phyloP scores from a whole-genome alignment of 208 protist species.

The Leishmania arabica region DNA sequence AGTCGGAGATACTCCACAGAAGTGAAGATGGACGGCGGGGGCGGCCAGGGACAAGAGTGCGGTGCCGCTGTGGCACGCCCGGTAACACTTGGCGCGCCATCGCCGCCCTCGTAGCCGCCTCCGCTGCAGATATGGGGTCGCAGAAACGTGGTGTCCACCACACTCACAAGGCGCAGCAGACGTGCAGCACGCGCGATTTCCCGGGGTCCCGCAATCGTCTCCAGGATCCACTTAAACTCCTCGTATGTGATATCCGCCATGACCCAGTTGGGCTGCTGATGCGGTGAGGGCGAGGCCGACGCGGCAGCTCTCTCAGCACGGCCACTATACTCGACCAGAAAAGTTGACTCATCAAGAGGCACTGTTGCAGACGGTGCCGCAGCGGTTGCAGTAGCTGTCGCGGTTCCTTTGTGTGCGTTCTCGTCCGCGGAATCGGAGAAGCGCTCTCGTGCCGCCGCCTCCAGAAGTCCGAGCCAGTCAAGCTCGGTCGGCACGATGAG shows the following conservation, averaged over 20 bases:
- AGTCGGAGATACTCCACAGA: constrained; percentile 26
- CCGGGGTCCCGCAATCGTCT: constrained; percentile 69
- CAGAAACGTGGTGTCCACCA: constrained; percentile 44
- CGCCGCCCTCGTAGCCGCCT: background rate
- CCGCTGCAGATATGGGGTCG: constrained; percentile 10
- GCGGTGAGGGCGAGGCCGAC: background rate
- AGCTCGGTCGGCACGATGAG: constrained; percentile 7
- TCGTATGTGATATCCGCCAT: constrained; percentile 64
- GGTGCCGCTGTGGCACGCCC: background rate
- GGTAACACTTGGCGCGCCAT: background rate
- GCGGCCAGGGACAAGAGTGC: background rate
- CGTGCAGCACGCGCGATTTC: constrained; percentile 54
- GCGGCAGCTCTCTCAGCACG: background rate
- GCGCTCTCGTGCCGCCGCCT: constrained; percentile 1
- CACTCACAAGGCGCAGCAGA: constrained; percentile 46
- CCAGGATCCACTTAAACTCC: constrained; percentile 79
- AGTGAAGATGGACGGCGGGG: constrained; percentile 8
- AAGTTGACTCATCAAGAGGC: constrained; percentile 12
- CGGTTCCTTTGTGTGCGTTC: background rate
- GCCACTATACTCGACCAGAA: constrained; percentile 5
- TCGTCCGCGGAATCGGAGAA: background rate
- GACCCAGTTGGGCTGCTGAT: constrained; percentile 61
- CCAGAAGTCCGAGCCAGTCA: constrained; percentile 12
- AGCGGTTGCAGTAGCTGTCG: background rate
- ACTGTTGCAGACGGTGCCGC: background rate